Evolutionary conservation across 208 protist species (phyloP), one percentile per base, ranked within the genome.

Genomic region (Leishmania major): DNA sequence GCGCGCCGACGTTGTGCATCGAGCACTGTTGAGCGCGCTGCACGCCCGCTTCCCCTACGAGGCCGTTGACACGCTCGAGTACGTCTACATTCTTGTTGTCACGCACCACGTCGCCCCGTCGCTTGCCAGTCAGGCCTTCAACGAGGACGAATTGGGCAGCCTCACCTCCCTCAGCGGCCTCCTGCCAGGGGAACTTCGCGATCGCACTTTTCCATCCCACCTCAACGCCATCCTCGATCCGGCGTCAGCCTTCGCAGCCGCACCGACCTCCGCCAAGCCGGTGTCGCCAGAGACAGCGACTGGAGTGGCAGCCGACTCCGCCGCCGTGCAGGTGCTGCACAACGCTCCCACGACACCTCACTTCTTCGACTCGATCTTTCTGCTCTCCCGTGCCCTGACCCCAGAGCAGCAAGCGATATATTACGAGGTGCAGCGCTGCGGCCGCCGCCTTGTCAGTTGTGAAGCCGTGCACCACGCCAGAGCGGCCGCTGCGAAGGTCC

Each of bases 11-110:
- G 89, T 78, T 7, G 59, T 95, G 6, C 90, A 94, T 43, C 90
- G 92, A 35, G 92, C 90, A n/a, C 84, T 95, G 19, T 73, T 93
- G 28, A 80, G 81, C n/a, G 73, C 86, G 7, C 82, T 93, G 37
- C 75, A 90, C 55, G 75, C 82, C 22, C 92, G 88, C n/a, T 93
- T 94, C 72, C 90, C 92, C 11, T 95, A 95, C 78, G 92, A 96
- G 82, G 40, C 77, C 28, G 67, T 47, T 25, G 90, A 94, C 77
- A 92, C 90, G 3, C 82, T 96, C 5, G 89, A 96, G 78, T 67
- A 93, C 77, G 92, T 85, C 28, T 94, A 94, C 82, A 67, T 96
- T 15, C 84, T 96, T 37, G 89, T 84, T 17, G 67, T 96, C 55
- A 96, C 90, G 13, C 92, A 96, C 82, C 80, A 84, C 70, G 78